Percentiles rank a stretch among this genome's conserved stretches.
These are phyloP conservation scores for Vaccinium corymbosum DNA, from an alignment of 148 eudicot species.

Conservation along the genomic window DNA sequence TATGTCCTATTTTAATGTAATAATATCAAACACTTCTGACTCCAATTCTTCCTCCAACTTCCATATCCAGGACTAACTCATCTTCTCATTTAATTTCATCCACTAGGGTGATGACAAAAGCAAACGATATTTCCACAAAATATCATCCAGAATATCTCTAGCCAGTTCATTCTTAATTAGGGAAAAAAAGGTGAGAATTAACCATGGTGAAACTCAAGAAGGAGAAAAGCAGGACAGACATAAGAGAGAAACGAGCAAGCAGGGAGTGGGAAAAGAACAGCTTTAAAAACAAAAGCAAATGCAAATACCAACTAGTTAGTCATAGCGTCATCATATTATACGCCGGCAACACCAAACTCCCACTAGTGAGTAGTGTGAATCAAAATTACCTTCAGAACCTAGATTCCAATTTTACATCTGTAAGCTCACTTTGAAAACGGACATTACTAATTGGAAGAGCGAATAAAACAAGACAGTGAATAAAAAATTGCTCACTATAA, in stretches of 20 bases:
- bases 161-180: neutral
- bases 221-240: too few species aligned
- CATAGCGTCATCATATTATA: too few species aligned
- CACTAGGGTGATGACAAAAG: neutral
- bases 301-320: neutral
- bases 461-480: neutral
- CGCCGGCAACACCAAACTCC: neutral
- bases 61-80: neutral
- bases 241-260: neutral
- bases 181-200: too few species aligned
- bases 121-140: neutral
- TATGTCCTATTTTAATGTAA: neutral
- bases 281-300: neutral
- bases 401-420: neutral
- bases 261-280: neutral
- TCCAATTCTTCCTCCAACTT: neutral
- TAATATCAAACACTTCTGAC: neutral
- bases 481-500: neutral
- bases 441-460: neutral
- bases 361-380: neutral
- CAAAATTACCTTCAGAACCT: neutral
- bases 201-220: too few species aligned
- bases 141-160: neutral
- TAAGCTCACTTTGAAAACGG: neutral
- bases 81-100: neutral